Evolutionary conservation across 2,329 filamentous ascomycete genomes (phyloP).

Genomic region (Stemphylium beticola): DNA sequence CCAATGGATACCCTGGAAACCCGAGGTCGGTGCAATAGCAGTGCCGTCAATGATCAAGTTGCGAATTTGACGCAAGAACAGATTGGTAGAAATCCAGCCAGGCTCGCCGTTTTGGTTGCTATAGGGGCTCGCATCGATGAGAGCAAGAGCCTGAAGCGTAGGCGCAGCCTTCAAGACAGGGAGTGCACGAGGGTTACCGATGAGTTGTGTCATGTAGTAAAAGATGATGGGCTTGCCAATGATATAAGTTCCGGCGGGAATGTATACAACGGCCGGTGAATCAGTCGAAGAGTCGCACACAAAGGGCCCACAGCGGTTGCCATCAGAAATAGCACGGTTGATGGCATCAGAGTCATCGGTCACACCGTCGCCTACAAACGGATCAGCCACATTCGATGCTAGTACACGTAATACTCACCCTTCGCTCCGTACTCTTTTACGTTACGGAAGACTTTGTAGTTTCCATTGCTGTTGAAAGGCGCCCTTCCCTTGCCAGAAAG

Average conservation of each 20-base stretch:
- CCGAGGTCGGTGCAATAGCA: constrained; percentile 52
- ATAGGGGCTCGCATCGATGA: constrained; percentile 65
- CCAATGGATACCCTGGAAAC: constrained; percentile 58
- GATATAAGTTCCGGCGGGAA: constrained; percentile 64
- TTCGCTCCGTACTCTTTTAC: constrained; percentile 54
- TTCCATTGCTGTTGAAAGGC: constrained; percentile 46
- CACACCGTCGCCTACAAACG: constrained; percentile 42
- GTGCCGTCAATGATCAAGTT: constrained; percentile 69
- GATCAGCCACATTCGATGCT: constrained; percentile 13
- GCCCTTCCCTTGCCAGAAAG: constrained; percentile 52
- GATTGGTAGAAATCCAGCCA: constrained; percentile 61
- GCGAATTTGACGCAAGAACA: constrained; percentile 69
- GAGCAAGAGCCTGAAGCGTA: constrained; percentile 60
- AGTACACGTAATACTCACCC: constrained; percentile 30
- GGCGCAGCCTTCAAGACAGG: constrained; percentile 63
- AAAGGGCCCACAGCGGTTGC: constrained; percentile 53
- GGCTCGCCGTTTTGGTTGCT: constrained; percentile 43
- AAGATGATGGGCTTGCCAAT: constrained; percentile 60
- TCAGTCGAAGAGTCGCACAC: constrained; percentile 56
- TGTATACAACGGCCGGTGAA: constrained; percentile 63
- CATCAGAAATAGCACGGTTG: constrained; percentile 54
- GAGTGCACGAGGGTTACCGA: constrained; percentile 64
- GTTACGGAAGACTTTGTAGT: constrained; percentile 54
- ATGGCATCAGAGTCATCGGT: constrained; percentile 62
- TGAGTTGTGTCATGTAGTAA: constrained; percentile 69